Evolutionary conservation across 768 basidiomycete genomes (phyloP), one percentile per base, ranked within the genome.

Genomic region (Boletus rufocinnamomeus): DNA sequence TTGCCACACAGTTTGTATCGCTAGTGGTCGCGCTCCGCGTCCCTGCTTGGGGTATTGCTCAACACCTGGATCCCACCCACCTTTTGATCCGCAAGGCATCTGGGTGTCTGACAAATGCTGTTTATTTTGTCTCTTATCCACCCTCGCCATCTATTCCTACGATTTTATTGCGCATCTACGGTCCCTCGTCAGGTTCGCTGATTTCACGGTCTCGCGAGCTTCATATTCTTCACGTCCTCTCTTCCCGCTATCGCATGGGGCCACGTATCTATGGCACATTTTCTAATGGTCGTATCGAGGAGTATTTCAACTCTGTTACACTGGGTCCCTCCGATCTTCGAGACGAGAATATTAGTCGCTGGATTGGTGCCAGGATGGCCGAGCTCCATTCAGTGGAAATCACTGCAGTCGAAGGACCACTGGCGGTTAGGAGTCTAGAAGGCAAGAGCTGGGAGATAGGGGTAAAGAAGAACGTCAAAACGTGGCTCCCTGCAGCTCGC

Each of bases 221-320:
- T 34, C 86, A 88, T 64, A 91, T 87, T 30, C 84, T 99, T 50
- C 93, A 98, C 74, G 78, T 90, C 47, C 87, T 99, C 48, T 96
- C 94, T 27, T 91, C 92, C 11, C 80, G 79, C 58, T 98, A 95
- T 75, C 82, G 82, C 63, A 90, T 99, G 50, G 96, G 95, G 14
- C 95, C 97, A 28, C 83, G 86, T 62, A 85, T 99, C 27, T 93
- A 91, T 69, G 97, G 97, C 46, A 98, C 95, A 2, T 98, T 98
- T 74, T 82, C 85, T 63, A 99, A 98, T 72, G 97, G 97, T 37
- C 87, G 97, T 25, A 78, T 98, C 46, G 97, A 98, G 75, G 89
- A 99, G 73, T 97, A 92, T 74, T 98, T 98, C 71, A 85, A 95
- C 60, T 93, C 93, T 17, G 81, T 85, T 35, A 88, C 94, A 3